Conservation (phyloP, 2,329 filamentous ascomycete genomes). For the Fusarium brachygibbosum region DNA sequence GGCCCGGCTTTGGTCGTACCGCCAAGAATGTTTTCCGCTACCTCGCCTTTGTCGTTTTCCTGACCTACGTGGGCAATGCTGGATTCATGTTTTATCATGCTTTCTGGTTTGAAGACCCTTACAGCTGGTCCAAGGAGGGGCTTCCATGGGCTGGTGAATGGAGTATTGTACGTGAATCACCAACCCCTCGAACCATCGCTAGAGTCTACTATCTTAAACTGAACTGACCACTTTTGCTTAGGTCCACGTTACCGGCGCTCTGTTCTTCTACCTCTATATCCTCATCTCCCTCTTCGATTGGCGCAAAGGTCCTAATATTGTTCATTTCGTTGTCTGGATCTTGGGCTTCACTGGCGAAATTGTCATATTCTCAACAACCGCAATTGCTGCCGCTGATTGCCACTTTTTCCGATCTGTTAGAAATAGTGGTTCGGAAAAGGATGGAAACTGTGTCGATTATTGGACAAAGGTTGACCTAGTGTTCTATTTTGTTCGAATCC, state of each 20-base stretch:
- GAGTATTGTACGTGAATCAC: constrained; percentile 72
- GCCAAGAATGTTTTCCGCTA: constrained; percentile 81
- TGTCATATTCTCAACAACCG: constrained; percentile 76
- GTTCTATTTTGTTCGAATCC: constrained; percentile 76
- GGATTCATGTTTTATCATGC: constrained; percentile 81
- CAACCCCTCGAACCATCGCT: constrained; percentile 3
- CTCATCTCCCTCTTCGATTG: constrained; percentile 89
- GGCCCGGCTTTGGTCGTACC: constrained; percentile 71
- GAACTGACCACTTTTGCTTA: constrained; percentile 56
- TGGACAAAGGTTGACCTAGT: constrained; percentile 70
- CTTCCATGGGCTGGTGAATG: constrained; percentile 82
- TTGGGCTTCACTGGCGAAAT: constrained; percentile 80
- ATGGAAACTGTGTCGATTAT: constrained; percentile 53
- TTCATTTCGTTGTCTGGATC: constrained; percentile 85
- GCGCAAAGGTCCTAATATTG: constrained; percentile 81
- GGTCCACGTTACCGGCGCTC: constrained; percentile 87
- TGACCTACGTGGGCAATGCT: constrained; percentile 83
- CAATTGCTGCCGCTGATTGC: constrained; percentile 75
- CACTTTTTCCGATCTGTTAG: constrained; percentile 68
- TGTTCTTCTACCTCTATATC: constrained; percentile 89
- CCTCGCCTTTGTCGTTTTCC: constrained; percentile 76
- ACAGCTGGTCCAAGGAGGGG: constrained; percentile 58
- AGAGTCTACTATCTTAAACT: constrained; percentile 18
- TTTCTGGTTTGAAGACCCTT: constrained; percentile 62
- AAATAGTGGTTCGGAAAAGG: constrained; percentile 44